Percentiles rank a stretch among this genome's conserved stretches.
Conservation (phyloP, 345 rosid species). For the Salix brachista region DNA sequence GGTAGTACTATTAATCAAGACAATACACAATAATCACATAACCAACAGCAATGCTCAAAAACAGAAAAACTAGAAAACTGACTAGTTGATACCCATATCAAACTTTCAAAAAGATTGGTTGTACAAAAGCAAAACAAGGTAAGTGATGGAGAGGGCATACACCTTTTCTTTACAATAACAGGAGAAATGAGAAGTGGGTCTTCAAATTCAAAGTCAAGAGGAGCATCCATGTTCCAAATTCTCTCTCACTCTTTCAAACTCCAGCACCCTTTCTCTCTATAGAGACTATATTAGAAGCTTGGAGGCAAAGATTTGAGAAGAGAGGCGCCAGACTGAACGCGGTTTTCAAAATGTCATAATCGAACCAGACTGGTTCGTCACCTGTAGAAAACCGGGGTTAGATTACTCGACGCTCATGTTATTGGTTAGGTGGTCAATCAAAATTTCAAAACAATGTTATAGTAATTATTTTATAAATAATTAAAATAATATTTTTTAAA, state of each 20-base stretch:
- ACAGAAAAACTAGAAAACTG: not conserved
- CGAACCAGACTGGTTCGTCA: not conserved
- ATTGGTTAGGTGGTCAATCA: no score
- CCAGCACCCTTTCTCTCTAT: not conserved
- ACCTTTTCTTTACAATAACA: conserved; percentile 48
- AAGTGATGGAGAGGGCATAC: not conserved
- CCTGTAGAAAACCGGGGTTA: not conserved
- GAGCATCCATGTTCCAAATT: conserved; percentile 40
- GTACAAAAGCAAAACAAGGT: not conserved
- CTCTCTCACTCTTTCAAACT: not conserved
- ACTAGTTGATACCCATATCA: not conserved
- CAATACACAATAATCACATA: not conserved
- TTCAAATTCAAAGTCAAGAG: conserved; percentile 81
- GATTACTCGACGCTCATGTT: no score
- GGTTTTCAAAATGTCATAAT: not conserved
- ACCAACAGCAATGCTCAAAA: not conserved
- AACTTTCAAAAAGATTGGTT: not conserved
- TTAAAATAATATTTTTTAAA: no score
- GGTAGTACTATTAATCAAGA: not conserved
- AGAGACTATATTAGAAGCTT: not conserved
- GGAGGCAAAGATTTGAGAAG: not conserved
- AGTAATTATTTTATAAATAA: no score
- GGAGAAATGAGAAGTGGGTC: conserved; percentile 49
- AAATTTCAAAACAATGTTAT: no score
- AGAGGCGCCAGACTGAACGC: not conserved